Percentiles rank a stretch among this genome's conserved stretches.
These are phyloP conservation scores for Holtermanniella nyarrowii DNA, from an alignment of 768 basidiomycete species.

Conservation along the genomic window DNA sequence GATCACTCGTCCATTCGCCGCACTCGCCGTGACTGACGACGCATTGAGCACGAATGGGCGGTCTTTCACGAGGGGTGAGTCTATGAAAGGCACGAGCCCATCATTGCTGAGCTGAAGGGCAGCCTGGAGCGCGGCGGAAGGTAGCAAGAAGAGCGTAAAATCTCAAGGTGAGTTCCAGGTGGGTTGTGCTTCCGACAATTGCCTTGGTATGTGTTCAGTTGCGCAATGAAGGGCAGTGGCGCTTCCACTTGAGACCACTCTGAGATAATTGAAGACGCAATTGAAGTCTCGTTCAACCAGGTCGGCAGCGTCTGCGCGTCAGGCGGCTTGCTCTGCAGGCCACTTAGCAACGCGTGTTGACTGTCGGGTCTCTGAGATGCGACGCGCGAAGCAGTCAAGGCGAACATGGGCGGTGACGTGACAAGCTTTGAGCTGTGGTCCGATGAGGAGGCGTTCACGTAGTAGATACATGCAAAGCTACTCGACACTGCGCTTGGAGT, in stretches of 20 bases:
- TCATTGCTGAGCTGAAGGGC: neutral
- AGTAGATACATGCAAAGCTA: neutral
- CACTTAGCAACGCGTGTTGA: neutral
- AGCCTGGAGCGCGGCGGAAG: neutral
- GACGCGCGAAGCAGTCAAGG: neutral
- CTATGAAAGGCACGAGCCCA: neutral
- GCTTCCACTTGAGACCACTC: neutral
- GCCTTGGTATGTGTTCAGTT: neutral
- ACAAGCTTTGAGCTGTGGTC: neutral
- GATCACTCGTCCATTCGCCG: too few relatives aligned
- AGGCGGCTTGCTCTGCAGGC: neutral
- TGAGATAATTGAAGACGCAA: neutral
- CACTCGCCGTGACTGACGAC: too few relatives aligned
- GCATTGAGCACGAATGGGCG: too few relatives aligned
- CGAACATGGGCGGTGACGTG: neutral
- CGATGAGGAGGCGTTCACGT: neutral
- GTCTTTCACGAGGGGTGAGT: neutral
- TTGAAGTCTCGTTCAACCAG: neutral
- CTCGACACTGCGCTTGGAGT: constrained; percentile 10
- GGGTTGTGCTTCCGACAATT: too few relatives aligned
- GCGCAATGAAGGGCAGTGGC: neutral
- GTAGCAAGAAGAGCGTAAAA: neutral
- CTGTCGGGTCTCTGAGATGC: neutral
- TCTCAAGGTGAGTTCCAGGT: neutral
- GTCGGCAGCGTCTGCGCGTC: neutral